These are phyloP conservation scores for Ogataea nakhonphanomensis DNA, from an alignment of 805 yeast species.

Conservation along the genomic window DNA sequence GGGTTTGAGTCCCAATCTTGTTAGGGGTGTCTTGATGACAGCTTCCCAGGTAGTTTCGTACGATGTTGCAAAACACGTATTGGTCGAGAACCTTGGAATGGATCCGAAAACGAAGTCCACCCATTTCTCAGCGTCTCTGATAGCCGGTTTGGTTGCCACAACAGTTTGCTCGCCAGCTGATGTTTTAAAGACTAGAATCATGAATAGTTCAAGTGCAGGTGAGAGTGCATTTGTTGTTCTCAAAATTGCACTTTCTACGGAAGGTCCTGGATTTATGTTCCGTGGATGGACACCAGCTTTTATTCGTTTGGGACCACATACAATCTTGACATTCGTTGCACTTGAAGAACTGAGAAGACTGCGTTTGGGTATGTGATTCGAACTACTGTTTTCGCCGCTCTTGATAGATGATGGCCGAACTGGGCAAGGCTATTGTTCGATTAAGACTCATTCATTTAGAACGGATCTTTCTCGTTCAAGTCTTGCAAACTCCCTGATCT, in stretches of 20 bases:
- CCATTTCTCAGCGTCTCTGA: conserved; percentile 72
- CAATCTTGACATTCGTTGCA: conserved; percentile 65
- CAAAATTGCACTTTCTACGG: conserved; percentile 52
- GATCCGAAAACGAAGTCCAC: conserved; percentile 63
- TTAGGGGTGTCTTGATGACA: conserved; percentile 83
- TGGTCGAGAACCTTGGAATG: conserved; percentile 48
- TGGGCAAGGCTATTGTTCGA: no score
- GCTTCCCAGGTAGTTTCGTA: conserved; percentile 88
- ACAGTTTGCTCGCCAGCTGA: conserved; percentile 93
- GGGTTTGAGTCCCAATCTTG: conserved; percentile 74
- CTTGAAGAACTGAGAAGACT: conserved; percentile 58
- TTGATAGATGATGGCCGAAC: no score
- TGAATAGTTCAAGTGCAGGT: conserved; percentile 57
- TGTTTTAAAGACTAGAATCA: conserved; percentile 82
- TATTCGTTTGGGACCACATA: conserved; percentile 80
- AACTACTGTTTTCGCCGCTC: no score
- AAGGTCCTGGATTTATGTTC: conserved; percentile 79
- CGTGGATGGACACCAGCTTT: conserved; percentile 91
- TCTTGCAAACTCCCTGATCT: no score
- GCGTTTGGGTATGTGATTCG: conserved; percentile 19
- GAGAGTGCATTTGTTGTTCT: conserved; percentile 51
- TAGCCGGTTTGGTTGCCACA: conserved; percentile 87
- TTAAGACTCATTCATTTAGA: no score
- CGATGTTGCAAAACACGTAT: conserved; percentile 63
- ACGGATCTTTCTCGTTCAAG: no score